These are phyloP conservation scores for Forsythia viridissima DNA, from an alignment of 257 asterid genomes.

Conservation along the genomic window DNA sequence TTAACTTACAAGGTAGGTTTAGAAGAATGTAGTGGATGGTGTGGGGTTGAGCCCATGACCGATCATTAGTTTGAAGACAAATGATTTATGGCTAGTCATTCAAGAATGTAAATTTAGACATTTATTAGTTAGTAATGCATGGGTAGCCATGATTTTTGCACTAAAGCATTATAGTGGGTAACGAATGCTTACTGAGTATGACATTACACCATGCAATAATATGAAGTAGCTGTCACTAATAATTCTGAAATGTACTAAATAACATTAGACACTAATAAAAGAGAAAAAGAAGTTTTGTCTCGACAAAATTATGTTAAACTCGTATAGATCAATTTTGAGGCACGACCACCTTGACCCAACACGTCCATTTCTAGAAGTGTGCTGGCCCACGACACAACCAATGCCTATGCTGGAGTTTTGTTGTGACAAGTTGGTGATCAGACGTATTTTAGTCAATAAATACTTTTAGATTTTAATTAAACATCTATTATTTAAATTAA, in stretches of 20 bases:
- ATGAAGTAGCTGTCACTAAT: background rate
- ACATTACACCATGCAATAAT: conserved; percentile 19
- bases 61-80: background rate
- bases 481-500: no score
- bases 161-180: background rate
- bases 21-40: background rate
- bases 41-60: background rate
- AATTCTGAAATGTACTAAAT: background rate
- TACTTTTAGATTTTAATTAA: no score
- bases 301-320: no score
- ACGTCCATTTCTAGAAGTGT: no score
- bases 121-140: background rate
- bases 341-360: no score
- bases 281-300: no score
- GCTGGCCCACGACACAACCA: no score
- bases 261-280: no score
- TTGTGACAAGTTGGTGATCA: no score
- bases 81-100: background rate
- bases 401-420: no score
- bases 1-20: background rate
- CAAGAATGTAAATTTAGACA: background rate
- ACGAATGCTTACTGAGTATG: background rate
- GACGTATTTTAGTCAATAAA: no score
- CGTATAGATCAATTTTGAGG: no score
- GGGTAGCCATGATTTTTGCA: background rate